These are phyloP conservation scores for Cladobotryum protrusum DNA, from an alignment of 2,329 filamentous ascomycete genomes.

Conservation along the genomic window DNA sequence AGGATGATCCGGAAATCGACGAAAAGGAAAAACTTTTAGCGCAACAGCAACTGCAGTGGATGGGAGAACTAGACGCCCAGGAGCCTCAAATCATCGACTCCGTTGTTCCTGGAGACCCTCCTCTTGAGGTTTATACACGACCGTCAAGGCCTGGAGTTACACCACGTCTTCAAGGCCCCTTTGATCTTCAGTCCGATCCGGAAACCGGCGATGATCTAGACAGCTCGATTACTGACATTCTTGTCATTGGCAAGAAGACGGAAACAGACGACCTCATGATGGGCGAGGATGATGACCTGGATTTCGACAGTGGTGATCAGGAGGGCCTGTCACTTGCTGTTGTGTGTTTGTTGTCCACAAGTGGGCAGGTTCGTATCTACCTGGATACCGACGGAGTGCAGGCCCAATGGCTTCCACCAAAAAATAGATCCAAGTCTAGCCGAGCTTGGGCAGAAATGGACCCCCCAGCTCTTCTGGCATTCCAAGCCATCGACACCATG, in stretches of 20 bases:
- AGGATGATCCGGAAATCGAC: conserved; percentile 51
- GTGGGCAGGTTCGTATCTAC: conserved; percentile 55
- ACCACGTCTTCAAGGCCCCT: conserved; percentile 57
- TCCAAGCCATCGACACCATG: conserved; percentile 57
- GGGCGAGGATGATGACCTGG: conserved; percentile 58
- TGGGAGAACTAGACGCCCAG: conserved; percentile 58
- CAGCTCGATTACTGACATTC: conserved; percentile 53
- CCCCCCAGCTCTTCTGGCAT: conserved; percentile 49
- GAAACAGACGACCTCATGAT: conserved; percentile 55
- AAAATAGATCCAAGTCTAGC: conserved; percentile 42
- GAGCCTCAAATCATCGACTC: conserved; percentile 52
- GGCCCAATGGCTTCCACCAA: conserved; percentile 60
- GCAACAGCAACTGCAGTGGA: conserved; percentile 62
- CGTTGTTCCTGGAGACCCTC: conserved; percentile 37
- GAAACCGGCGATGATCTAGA: conserved; percentile 53
- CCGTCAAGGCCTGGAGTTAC: conserved; percentile 52
- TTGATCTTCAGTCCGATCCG: conserved; percentile 50
- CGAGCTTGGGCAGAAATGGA: conserved; percentile 32
- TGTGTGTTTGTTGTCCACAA: conserved; percentile 54
- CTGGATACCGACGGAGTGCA: conserved; percentile 57
- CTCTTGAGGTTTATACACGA: conserved; percentile 50
- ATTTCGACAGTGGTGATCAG: conserved; percentile 49
- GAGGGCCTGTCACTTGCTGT: conserved; percentile 56
- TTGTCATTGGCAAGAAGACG: conserved; percentile 56
- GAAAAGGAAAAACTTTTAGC: conserved; percentile 49